Percentiles rank a stretch among this genome's conserved stretches.
These are phyloP conservation scores for Metschnikowia continentalis DNA, from an alignment of 805 yeast species.

Conservation along the genomic window DNA sequence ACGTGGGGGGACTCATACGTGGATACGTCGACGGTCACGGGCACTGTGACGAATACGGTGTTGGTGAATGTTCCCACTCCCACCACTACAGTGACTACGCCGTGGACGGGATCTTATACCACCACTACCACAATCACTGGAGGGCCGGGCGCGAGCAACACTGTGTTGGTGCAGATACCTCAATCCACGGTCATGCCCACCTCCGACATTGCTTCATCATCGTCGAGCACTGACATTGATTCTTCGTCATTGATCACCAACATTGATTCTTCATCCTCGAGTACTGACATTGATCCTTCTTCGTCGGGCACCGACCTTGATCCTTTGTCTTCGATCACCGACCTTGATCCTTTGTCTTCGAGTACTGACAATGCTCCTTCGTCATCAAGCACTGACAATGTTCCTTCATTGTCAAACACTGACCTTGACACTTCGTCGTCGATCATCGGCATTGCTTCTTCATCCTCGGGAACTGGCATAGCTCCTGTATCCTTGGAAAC, in stretches of 20 bases:
- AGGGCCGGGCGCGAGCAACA: slow-evolving; percentile 3
- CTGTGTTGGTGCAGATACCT: slow-evolving; percentile 12
- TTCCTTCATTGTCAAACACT: too few relatives aligned
- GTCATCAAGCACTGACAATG: too few relatives aligned
- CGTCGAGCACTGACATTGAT: too few relatives aligned
- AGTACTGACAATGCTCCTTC: too few relatives aligned
- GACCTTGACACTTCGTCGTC: too few relatives aligned
- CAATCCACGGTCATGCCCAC: not conserved
- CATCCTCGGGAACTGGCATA: too few relatives aligned
- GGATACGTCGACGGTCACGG: slow-evolving; percentile 3
- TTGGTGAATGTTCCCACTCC: slow-evolving; percentile 8
- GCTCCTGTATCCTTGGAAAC: not conserved
- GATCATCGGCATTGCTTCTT: too few relatives aligned
- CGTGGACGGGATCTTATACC: slow-evolving; percentile 4
- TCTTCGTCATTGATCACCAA: too few relatives aligned
- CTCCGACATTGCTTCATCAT: not conserved
- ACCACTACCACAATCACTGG: slow-evolving; percentile 4
- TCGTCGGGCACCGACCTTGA: too few relatives aligned
- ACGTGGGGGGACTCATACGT: not conserved
- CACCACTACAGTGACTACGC: not conserved
- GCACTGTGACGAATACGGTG: slow-evolving; percentile 6
- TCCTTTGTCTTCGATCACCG: too few relatives aligned
- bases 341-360: too few relatives aligned
- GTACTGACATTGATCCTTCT: not conserved
- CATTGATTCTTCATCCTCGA: too few relatives aligned